Percentiles rank a stretch among this genome's conserved stretches.
Evolutionary conservation across 495 filamentous ascomycete species (phyloP).

Genomic region (Podospora fimiseda): DNA sequence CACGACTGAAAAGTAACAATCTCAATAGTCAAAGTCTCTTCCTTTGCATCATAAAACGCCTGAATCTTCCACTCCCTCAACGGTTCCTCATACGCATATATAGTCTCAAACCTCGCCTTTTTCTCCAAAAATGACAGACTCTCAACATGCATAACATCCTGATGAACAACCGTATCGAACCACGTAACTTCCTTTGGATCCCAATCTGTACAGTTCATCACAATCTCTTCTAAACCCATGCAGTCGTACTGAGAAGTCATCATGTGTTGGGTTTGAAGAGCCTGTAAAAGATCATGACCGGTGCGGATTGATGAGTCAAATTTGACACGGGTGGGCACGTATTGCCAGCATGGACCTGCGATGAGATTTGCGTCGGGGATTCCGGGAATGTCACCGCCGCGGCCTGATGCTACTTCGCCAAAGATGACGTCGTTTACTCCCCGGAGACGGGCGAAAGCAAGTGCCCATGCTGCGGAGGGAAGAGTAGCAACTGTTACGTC

Average conservation of each 20-base stretch:
- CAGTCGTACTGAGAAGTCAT: constrained; percentile 30
- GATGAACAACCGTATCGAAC: constrained; percentile 30
- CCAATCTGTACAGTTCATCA: constrained; percentile 22
- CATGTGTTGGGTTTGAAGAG: constrained; percentile 34
- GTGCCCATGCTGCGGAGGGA: constrained; percentile 57
- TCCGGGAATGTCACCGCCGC: constrained; percentile 44
- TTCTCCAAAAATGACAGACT: constrained; percentile 20
- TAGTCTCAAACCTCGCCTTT: constrained; percentile 31
- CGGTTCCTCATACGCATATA: constrained; percentile 40
- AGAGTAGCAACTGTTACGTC: constrained; percentile 53
- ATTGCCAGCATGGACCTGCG: constrained; percentile 41
- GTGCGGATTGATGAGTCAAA: constrained; percentile 20
- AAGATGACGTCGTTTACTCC: constrained; percentile 49
- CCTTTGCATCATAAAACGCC: constrained; percentile 30
- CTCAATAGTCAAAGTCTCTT: constrained; percentile 35
- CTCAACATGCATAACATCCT: constrained; percentile 36
- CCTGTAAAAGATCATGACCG: constrained; percentile 25
- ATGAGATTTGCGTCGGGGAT: constrained; percentile 42
- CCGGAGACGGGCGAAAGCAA: constrained; percentile 49
- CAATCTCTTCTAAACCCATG: constrained; percentile 33
- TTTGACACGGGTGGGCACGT: constrained; percentile 32
- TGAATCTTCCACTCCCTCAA: constrained; percentile 43
- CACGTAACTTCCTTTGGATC: constrained; percentile 21
- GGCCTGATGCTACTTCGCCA: constrained; percentile 54
- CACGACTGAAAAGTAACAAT: constrained; percentile 39